Evolutionary conservation across 106 monocot genomes (phyloP).

Genomic region (Allium sativum): DNA sequence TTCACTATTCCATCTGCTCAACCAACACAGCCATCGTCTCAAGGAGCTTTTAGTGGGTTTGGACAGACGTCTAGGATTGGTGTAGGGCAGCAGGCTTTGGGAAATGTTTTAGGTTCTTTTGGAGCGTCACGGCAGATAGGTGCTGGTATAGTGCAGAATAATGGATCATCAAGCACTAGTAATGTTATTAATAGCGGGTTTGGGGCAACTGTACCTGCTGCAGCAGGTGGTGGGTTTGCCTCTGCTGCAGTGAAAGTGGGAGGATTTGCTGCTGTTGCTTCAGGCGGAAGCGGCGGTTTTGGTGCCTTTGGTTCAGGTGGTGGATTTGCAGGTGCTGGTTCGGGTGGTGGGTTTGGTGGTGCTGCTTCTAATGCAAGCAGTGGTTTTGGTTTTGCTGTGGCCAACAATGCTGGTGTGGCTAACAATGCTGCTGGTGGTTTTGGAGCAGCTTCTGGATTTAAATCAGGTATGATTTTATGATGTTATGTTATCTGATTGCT

Average conservation of each 20-base stretch:
- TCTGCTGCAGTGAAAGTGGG: conserved; percentile 25
- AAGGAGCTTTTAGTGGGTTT: conserved; percentile 66
- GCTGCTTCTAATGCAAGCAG: conserved; percentile 10
- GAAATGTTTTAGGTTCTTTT: conserved; percentile 87
- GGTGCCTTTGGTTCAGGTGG: conserved; percentile 1
- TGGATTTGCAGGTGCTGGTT: conserved; percentile 20
- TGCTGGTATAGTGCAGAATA: conserved; percentile 21
- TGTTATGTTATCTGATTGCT: no score
- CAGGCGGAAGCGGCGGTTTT: conserved; percentile 14
- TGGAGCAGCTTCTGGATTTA: no score
- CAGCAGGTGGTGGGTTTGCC: conserved; percentile 32
- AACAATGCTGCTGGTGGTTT: no score
- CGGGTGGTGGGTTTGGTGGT: conserved; percentile 26
- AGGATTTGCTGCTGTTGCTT: conserved; percentile 46
- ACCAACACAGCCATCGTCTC: conserved; percentile 34
- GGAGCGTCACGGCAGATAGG: conserved; percentile 78
- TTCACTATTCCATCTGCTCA: conserved; percentile 60
- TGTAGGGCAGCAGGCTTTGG: conserved; percentile 66
- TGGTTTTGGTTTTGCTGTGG: conserved; percentile 21
- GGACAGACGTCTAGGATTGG: conserved; percentile 79
- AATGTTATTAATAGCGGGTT: conserved; percentile 34
- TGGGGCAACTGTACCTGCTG: conserved; percentile 21
- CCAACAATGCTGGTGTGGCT: no score
- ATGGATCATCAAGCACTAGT: conserved; percentile 17
- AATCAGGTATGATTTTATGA: no score